phyloP scores from a whole-genome alignment of 768 basidiomycete species.

The Pholiota conissans region DNA sequence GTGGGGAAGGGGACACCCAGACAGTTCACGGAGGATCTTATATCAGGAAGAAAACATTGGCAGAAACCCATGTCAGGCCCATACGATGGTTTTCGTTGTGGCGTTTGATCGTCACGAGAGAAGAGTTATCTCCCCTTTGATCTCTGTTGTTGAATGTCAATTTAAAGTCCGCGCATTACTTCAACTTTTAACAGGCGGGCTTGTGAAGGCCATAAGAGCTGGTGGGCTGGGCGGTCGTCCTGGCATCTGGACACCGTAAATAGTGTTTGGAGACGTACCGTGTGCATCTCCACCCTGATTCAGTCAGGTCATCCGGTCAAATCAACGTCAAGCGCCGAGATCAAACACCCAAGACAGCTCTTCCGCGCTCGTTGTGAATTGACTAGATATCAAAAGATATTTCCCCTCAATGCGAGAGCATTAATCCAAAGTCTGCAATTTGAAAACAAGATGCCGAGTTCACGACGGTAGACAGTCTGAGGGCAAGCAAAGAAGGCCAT shows the following conservation, averaged over 20 bases:
- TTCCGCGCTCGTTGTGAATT: background rate
- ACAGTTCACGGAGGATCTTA: background rate
- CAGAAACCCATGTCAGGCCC: background rate
- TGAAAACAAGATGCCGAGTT: background rate
- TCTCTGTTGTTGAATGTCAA: background rate
- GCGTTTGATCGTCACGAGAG: slow-evolving; percentile 5
- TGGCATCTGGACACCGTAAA: background rate
- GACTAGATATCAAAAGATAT: background rate
- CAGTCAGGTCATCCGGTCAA: background rate
- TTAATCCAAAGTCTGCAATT: background rate
- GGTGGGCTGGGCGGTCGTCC: background rate
- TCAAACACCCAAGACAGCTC: background rate
- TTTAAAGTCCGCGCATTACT: background rate
- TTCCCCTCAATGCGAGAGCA: background rate
- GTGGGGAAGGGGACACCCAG: background rate
- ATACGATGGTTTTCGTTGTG: background rate
- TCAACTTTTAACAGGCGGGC: background rate
- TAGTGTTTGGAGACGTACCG: background rate
- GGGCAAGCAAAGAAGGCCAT: background rate
- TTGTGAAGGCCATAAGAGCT: background rate
- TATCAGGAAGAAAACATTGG: background rate
- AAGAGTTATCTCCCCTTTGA: background rate
- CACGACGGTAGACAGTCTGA: background rate
- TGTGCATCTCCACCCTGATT: background rate
- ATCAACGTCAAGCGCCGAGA: background rate